A percentile compares a stretch with the other conserved stretches of the same genome.
Evolutionary conservation across 164 flowering plant genomes (phyloP).

Genomic region (Berberis vulgaris): DNA sequence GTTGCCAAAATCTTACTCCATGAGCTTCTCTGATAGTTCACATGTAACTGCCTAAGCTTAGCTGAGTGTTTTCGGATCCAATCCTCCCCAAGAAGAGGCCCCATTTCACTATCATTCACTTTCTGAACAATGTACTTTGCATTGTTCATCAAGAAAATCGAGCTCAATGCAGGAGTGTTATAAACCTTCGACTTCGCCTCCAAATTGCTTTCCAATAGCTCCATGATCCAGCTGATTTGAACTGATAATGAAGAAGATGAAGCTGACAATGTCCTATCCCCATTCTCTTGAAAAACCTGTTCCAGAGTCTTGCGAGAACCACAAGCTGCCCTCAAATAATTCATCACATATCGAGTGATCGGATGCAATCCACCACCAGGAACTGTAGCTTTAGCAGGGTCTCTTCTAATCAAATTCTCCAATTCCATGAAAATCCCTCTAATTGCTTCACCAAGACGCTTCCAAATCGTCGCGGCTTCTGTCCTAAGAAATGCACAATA

Average conservation of each 20-base stretch:
- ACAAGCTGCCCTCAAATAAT: conserved; percentile 79
- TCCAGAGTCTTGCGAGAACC: conserved; percentile 57
- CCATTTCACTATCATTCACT: conserved; percentile 69
- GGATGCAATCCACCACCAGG: conserved; percentile 93
- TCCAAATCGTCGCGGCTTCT: conserved; percentile 66
- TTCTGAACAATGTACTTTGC: conserved; percentile 80
- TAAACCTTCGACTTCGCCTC: conserved; percentile 81
- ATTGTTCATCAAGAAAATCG: conserved; percentile 88
- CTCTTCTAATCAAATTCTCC: conserved; percentile 74
- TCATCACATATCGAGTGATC: conserved; percentile 91
- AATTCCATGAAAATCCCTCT: conserved; percentile 91
- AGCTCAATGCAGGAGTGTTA: conserved; percentile 50
- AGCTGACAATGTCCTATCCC: conserved; percentile 17
- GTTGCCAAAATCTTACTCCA: conserved; percentile 60
- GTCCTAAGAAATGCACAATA: conserved; percentile 48
- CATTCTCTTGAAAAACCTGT: conserved; percentile 59
- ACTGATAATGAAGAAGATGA: conserved; percentile 53
- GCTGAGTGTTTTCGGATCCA: conserved; percentile 76
- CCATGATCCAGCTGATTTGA: conserved; percentile 89
- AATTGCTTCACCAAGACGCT: conserved; percentile 65
- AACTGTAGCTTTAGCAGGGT: conserved; percentile 63
- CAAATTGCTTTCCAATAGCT: conserved; percentile 80
- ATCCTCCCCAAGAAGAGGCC: conserved; percentile 68
- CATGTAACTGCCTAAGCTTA: conserved; percentile 51
- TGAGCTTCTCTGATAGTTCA: conserved; percentile 56